phyloP scores from a whole-genome alignment of 305 asterid species.

The Solanum aculeatissimum region DNA sequence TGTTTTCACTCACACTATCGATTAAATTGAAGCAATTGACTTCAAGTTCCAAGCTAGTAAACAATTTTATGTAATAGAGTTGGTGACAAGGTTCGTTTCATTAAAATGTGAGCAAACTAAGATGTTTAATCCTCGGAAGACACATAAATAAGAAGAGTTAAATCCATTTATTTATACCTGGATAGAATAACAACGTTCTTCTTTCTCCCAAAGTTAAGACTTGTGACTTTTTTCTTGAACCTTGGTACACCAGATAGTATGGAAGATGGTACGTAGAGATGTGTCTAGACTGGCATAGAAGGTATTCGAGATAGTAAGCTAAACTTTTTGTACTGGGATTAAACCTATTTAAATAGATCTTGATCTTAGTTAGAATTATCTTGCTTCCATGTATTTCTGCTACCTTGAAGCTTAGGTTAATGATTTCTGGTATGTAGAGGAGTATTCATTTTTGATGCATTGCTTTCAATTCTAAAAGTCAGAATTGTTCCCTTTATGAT shows the following conservation, averaged over 20 bases:
- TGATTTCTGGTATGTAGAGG: background rate
- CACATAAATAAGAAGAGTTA: background rate
- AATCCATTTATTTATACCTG: background rate
- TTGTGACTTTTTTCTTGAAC: background rate
- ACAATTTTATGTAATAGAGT: background rate
- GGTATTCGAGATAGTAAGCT: background rate
- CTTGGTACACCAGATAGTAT: background rate
- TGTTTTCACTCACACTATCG: background rate
- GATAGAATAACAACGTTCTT: background rate
- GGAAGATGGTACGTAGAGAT: background rate
- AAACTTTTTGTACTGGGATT: background rate
- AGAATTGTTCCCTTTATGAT: background rate
- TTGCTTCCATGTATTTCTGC: background rate
- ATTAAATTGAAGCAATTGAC: background rate
- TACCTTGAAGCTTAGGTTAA: background rate
- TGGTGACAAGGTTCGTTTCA: background rate
- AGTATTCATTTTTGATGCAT: background rate
- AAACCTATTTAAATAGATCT: background rate
- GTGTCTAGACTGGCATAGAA: background rate
- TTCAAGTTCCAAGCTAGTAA: background rate
- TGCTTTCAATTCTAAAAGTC: background rate
- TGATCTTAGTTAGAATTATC: background rate
- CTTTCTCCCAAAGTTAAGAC: background rate
- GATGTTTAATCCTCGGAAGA: background rate
- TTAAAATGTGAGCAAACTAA: background rate